Base-by-base conservation (phyloP, 441 rosid species). In the Erodium texanum region DNA sequence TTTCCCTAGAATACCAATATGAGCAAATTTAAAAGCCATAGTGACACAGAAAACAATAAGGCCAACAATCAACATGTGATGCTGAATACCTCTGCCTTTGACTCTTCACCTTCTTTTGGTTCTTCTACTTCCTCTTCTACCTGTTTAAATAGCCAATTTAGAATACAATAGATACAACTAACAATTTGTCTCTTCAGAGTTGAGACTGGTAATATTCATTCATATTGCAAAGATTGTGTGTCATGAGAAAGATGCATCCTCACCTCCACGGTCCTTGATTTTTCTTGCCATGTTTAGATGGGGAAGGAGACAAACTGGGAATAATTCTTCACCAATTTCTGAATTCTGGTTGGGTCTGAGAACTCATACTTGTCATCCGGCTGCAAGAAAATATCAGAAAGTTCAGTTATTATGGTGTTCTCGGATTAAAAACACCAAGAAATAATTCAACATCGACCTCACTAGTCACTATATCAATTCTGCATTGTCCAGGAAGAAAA, bases 281-380 rank as follows among this genome's bases (percentile, higher is more conserved):
- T 91, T 71, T 94, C 97, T 71, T 78, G 91, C 97, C 97, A 94
- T 15, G 96, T 89, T 73, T 86, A 94, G 80, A 94, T 91, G 45
- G 99, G 99, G 81, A 94, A 94, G 66, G 97, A 87, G 78, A 94
- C 97, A 41, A 94, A 94, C 77, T 94, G 99, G 20, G 99, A 94
- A 73, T 94, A 94, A 72, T 94, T 89, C 79, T 94, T 94, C 56
- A 94, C 97, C 78, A 94, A 84, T 74, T 80, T 82, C 85, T 88
- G 93, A 77, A 94, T 83, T 76, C 83, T 89, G 22, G 76, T 52
- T 2, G 91, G 84, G 73, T 94, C 97, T 6, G 94, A 80, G 72
- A 91, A 89, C 70, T 94, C 99, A 7, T 85, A 91, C 70, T 89
- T 91, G 73, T 94, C 99, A 85, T 94, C 99, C 12, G 84, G 87